Evolutionary conservation across 78 protist species (phyloP).

Genomic region (Dictyostelium brefeldianum): DNA sequence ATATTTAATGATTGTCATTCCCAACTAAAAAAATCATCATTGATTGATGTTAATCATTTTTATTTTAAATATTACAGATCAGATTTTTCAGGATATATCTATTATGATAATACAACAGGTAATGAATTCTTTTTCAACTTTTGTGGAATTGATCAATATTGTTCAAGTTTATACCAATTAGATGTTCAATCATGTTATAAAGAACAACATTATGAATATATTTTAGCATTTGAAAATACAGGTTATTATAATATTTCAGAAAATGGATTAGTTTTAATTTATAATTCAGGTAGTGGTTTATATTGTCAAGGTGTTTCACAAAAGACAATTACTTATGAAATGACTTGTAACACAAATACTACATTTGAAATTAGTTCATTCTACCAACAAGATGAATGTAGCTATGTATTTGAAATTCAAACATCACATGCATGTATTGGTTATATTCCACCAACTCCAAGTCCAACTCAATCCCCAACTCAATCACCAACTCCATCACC

Average conservation of each 20-base stretch:
- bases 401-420: not conserved
- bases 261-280: not conserved
- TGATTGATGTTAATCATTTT: too few relatives aligned
- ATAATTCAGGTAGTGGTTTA: not conserved
- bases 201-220: not conserved
- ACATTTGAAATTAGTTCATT: not conserved
- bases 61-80: not conserved
- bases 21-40: too few relatives aligned
- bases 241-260: not conserved
- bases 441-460: not conserved
- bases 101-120: not conserved
- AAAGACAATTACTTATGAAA: not conserved
- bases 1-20: not conserved
- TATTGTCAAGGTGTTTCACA: not conserved
- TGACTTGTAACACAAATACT: not conserved
- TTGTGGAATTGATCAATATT: not conserved
- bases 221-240: not conserved
- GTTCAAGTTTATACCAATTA: not conserved
- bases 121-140: not conserved
- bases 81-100: conserved; percentile 1
- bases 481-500: not conserved
- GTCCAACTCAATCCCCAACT: not conserved
- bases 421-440: not conserved
- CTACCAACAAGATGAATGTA: not conserved
- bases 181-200: not conserved